Conservation (phyloP, 306 rosid species). For the Ormosia emarginata region DNA sequence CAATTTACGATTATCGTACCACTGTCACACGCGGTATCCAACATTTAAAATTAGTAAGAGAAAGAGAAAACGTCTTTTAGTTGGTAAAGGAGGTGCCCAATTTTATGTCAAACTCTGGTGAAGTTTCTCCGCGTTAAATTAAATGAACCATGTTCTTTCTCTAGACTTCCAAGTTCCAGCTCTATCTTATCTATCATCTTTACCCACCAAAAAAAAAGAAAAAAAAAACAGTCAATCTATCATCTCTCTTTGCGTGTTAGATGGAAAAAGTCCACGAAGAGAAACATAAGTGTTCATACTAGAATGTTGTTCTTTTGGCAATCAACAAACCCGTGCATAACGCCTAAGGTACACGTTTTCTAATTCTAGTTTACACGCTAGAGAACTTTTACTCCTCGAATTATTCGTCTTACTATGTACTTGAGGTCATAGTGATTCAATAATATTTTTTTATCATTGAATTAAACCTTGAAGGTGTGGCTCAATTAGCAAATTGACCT, state of each 20-base stretch:
- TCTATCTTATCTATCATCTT: neutral
- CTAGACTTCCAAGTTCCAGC: neutral
- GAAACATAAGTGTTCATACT: neutral
- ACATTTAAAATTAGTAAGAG: neutral
- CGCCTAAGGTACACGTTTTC: neutral
- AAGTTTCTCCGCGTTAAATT: neutral
- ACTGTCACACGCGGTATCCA: neutral
- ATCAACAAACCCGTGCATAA: neutral
- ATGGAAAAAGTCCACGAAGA: neutral
- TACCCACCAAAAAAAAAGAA: neutral
- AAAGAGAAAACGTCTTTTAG: neutral
- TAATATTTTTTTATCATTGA: too few species aligned
- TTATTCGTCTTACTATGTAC: too few species aligned
- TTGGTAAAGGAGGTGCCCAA: constrained; percentile 25
- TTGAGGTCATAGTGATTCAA: too few species aligned
- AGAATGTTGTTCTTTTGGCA: neutral
- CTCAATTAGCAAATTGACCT: too few species aligned
- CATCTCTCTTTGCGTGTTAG: neutral
- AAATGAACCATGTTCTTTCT: neutral
- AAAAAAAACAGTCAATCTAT: neutral
- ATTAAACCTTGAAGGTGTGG: too few species aligned
- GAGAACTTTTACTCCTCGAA: neutral
- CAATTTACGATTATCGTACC: too few species aligned
- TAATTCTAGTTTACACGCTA: neutral
- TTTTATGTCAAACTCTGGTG: constrained; percentile 12